These are phyloP conservation scores for Mycena citricolor DNA, from an alignment of 1,284 basidiomycete species.

Conservation along the genomic window DNA sequence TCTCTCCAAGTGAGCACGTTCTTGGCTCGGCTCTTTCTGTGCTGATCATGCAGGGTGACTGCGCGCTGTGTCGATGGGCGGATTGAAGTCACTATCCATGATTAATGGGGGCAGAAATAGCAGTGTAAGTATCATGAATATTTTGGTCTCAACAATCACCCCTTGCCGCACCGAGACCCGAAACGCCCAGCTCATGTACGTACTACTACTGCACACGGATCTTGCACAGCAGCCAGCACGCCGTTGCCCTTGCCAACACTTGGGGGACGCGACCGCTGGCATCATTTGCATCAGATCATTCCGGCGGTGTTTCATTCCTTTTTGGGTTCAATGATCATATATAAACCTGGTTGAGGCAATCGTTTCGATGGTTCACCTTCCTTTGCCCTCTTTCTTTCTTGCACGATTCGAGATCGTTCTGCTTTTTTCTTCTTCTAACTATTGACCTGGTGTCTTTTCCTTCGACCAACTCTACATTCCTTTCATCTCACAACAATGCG, in stretches of 20 bases:
- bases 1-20: slow-evolving; percentile 50
- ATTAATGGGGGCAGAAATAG: too few relatives aligned
- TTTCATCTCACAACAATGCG: slow-evolving; percentile 20
- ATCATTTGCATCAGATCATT: too few relatives aligned
- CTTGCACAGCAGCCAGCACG: too few relatives aligned
- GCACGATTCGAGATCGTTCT: slow-evolving; percentile 33
- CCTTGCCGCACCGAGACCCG: too few relatives aligned
- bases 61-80: slow-evolving; percentile 35
- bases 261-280: too few relatives aligned
- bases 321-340: too few relatives aligned
- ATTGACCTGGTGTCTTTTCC: slow-evolving; percentile 36
- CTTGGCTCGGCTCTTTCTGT: not conserved
- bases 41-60: slow-evolving; percentile 34
- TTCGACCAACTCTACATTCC: slow-evolving; percentile 26
- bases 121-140: too few relatives aligned
- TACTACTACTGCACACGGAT: too few relatives aligned
- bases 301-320: too few relatives aligned
- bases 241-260: too few relatives aligned
- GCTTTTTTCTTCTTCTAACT: slow-evolving; percentile 18
- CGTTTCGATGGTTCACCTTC: slow-evolving; percentile 15
- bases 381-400: slow-evolving; percentile 24
- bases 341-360: slow-evolving; percentile 1
- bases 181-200: too few relatives aligned
- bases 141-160: too few relatives aligned
- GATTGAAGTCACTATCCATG: slow-evolving; percentile 38